Evolutionary conservation across 2,329 filamentous ascomycete species (phyloP).

Genomic region (Exophiala aquamarina): DNA sequence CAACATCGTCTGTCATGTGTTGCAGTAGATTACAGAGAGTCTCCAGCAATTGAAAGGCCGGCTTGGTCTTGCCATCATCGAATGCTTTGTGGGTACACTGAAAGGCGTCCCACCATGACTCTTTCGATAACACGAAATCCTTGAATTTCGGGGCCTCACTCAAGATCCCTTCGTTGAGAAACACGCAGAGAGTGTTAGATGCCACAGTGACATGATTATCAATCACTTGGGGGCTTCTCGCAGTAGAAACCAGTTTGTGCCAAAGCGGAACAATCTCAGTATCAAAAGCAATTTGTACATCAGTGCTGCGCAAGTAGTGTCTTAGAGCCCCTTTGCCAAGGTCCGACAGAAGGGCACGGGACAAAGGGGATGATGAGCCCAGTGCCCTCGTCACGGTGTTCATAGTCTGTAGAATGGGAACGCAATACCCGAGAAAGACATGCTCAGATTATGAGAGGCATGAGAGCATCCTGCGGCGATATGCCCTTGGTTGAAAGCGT

Average conservation of each 20-base stretch:
- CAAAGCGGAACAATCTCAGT: constrained; percentile 34
- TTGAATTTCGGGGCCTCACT: constrained; percentile 35
- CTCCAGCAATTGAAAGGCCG: constrained; percentile 45
- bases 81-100: constrained; percentile 41
- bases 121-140: constrained; percentile 34
- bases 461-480: too few species aligned
- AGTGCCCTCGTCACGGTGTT: constrained; percentile 30
- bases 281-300: constrained; percentile 5
- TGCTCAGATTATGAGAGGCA: too few species aligned
- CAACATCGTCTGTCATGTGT: constrained; percentile 30
- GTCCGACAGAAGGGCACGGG: constrained; percentile 16
- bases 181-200: constrained; percentile 46
- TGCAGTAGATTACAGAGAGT: constrained; percentile 33
- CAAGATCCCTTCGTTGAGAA: constrained; percentile 38
- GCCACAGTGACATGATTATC: constrained; percentile 41
- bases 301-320: constrained; percentile 3
- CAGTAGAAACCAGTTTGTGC: constrained; percentile 42
- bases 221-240: constrained; percentile 38
- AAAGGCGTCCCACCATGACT: constrained; percentile 42
- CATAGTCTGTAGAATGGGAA: constrained; percentile 7
- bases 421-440: too few species aligned
- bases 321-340: constrained; percentile 17
- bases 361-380: constrained; percentile 13
- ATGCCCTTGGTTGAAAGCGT: too few species aligned
- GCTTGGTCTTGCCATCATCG: constrained; percentile 44